Base-by-base conservation (phyloP, 768 basidiomycete species). In the Boletus tomentosulus region DNA sequence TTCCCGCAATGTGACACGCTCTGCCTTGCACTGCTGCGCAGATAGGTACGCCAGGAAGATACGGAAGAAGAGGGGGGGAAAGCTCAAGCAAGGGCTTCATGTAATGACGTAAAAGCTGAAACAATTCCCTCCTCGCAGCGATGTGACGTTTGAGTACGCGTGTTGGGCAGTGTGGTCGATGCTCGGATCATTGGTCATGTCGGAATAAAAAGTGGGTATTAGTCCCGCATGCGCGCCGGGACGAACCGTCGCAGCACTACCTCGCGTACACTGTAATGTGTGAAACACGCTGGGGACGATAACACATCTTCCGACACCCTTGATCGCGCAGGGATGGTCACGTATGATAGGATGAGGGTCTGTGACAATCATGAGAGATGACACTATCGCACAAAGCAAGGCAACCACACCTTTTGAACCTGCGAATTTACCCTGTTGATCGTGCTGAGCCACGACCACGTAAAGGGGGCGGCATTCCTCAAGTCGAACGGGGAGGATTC, bases 391-490 rank as follows among this genome's bases (percentile, higher is more conserved):
- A 44, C 15, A 8, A 25, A 11, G 49, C 25, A 35, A 15, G 43
- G 55, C 59, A 25, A 28, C 86, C 93, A 15, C 24, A 92, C 96
- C 83, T 99, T 99, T 72, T 94, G 92, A 4, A 98, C 96, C 66
- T 97, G 93, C 0, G 92, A 86, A 68, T 96, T 98, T 12, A 98
- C 96, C 35, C 97, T 84, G 66, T 97, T 98, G 57, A 99, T 82
- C 1, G 97, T 99, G 71, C 92, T 93, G 28, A 99, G 79, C 95
- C 94, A 98, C 12, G 90, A 81, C 97, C 97, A 99, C 10, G 86
- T 76, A 64, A 91, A 89, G 2, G 89, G 89, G 19, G 79, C 72
- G 2, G 81, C 71, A 51, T 91, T 89, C 54, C 81, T 80, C 2
- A 90, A 74, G 24, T 78, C 69, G 59, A 86, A 82, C 0, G 83